Evolutionary conservation across 1,139 yeast genomes (phyloP).

Genomic region (Suhomyces maxii): DNA sequence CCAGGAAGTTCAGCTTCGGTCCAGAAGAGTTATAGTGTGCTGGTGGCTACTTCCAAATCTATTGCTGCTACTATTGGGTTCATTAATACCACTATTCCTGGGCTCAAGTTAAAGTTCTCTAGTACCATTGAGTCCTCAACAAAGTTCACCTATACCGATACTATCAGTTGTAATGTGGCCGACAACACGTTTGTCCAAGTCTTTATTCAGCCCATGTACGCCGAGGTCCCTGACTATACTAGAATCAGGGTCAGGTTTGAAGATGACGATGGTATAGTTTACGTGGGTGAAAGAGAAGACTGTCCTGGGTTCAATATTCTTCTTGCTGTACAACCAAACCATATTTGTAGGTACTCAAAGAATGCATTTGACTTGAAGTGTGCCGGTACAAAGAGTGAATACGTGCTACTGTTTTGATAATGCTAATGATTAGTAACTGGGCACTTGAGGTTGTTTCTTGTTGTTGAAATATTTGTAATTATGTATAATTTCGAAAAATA

Average conservation of each 20-base stretch:
- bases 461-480: too few relatives aligned
- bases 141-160: slow-evolving; percentile 11
- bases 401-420: slow-evolving; percentile 1
- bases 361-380: slow-evolving; percentile 4
- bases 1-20: slow-evolving; percentile 3
- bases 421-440: background rate
- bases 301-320: slow-evolving; percentile 1
- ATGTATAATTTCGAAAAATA: too few relatives aligned
- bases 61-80: background rate
- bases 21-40: slow-evolving; percentile 3
- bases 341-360: slow-evolving; percentile 5
- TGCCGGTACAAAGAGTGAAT: slow-evolving; percentile 1
- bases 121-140: background rate
- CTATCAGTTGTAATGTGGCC: slow-evolving; percentile 17
- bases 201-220: slow-evolving; percentile 14
- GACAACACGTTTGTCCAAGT: slow-evolving; percentile 20
- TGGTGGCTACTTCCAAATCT: background rate
- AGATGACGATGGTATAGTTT: background rate
- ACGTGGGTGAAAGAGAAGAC: background rate
- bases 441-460: background rate
- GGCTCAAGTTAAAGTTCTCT: background rate
- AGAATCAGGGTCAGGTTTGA: slow-evolving; percentile 14
- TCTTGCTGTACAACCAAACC: slow-evolving; percentile 3
- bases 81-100: background rate
- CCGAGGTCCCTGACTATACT: slow-evolving; percentile 13